Conservation (phyloP, 2,329 filamentous ascomycete genomes). For the Fusarium newnesense region DNA sequence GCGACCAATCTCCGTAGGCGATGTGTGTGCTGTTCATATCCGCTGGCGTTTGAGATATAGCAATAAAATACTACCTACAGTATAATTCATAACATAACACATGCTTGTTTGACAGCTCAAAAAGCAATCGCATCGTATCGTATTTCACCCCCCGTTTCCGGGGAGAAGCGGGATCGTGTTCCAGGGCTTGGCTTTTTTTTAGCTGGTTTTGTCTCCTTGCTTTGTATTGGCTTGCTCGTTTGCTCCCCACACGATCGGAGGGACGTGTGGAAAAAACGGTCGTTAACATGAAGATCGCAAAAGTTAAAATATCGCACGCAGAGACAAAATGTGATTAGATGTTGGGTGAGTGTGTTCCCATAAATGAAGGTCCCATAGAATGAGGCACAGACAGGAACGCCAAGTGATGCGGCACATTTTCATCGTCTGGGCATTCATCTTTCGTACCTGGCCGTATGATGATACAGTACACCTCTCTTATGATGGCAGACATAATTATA, state of each 20-base stretch:
- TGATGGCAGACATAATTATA: neutral
- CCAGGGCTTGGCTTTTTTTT: slow-evolving; percentile 15
- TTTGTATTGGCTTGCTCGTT: neutral
- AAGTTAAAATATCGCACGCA: neutral
- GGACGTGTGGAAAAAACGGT: neutral
- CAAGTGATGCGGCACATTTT: neutral
- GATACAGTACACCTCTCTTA: neutral
- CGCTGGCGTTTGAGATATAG: neutral
- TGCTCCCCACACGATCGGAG: neutral
- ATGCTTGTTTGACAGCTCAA: slow-evolving; percentile 9
- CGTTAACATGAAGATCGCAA: neutral
- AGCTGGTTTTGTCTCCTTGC: neutral
- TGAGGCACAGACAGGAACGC: neutral
- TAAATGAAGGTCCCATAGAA: neutral
- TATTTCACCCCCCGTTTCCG: neutral
- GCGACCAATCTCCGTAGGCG: slow-evolving; percentile 4
- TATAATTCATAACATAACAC: neutral
- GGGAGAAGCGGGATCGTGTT: slow-evolving; percentile 23
- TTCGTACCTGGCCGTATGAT: slow-evolving; percentile 22
- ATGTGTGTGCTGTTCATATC: neutral
- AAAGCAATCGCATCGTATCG: slow-evolving; percentile 2
- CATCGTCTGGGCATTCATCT: neutral
- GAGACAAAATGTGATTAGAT: neutral
- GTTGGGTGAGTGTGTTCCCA: neutral
- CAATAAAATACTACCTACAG: neutral